Percentiles rank a stretch among this genome's conserved stretches.
Conservation (phyloP, 805 yeast genomes). For the Wickerhamiella domercqiae region DNA sequence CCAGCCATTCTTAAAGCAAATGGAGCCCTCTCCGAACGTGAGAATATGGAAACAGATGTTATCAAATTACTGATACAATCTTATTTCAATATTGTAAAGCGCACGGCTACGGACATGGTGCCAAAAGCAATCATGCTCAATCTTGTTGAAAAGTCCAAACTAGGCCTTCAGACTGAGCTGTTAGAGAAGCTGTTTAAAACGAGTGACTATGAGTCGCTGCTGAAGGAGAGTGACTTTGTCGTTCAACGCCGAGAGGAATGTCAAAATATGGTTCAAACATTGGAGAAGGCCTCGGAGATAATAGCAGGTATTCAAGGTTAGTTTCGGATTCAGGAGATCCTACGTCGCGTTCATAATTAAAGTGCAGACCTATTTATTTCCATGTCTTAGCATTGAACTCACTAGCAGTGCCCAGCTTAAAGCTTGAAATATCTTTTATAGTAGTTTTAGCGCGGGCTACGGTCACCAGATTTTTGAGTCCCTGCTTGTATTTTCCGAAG, state of each 20-base stretch:
- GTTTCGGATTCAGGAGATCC: too few relatives aligned
- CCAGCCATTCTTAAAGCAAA: constrained; percentile 89
- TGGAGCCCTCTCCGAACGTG: constrained; percentile 86
- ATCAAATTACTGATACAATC: constrained; percentile 82
- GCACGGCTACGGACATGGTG: constrained; percentile 82
- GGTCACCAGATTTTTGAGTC: too few relatives aligned
- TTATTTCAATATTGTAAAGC: constrained; percentile 81
- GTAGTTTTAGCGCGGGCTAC: too few relatives aligned
- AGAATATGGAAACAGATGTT: constrained; percentile 92
- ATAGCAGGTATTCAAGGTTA: constrained; percentile 28
- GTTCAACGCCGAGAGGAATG: constrained; percentile 93
- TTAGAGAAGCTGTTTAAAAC: constrained; percentile 73
- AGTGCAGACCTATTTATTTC: too few relatives aligned
- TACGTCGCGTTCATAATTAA: too few relatives aligned
- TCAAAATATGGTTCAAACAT: constrained; percentile 84
- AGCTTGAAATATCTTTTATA: too few relatives aligned
- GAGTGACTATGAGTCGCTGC: constrained; percentile 52
- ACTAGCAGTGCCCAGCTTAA: too few relatives aligned
- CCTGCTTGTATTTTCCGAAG: too few relatives aligned
- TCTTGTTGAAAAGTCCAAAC: constrained; percentile 68
- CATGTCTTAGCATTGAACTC: too few relatives aligned
- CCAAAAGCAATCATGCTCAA: constrained; percentile 94
- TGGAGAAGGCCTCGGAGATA: constrained; percentile 79
- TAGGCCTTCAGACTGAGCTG: constrained; percentile 78
- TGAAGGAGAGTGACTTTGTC: constrained; percentile 82